These are phyloP conservation scores for Babesia ovata DNA, from an alignment of 169 alveolate species.

Conservation along the genomic window DNA sequence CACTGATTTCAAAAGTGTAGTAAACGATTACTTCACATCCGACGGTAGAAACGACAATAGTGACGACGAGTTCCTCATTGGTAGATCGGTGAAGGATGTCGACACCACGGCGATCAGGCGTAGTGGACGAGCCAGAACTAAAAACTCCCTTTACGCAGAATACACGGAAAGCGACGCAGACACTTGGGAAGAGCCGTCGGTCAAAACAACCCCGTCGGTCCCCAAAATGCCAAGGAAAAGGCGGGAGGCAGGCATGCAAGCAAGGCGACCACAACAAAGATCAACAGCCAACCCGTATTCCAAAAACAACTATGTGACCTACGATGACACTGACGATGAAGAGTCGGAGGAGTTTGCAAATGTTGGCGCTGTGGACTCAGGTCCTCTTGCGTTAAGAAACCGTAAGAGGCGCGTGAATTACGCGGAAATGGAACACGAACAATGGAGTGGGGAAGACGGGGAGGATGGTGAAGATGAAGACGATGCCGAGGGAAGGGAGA, in stretches of 20 bases:
- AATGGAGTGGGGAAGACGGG: slow-evolving; percentile 51
- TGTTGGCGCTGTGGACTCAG: slow-evolving; percentile 27
- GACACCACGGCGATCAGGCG: slow-evolving; percentile 52
- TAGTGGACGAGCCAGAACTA: slow-evolving; percentile 61
- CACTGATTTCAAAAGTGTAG: slow-evolving; percentile 62
- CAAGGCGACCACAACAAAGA: slow-evolving; percentile 18
- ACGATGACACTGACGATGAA: slow-evolving; percentile 50
- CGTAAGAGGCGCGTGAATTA: slow-evolving; percentile 65
- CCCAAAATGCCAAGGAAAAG: slow-evolving; percentile 14
- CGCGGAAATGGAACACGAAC: slow-evolving; percentile 64
- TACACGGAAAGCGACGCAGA: slow-evolving; percentile 70
- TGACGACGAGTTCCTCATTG: slow-evolving; percentile 66
- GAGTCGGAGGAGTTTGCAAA: slow-evolving; percentile 17
- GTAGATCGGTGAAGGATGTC: slow-evolving; percentile 45
- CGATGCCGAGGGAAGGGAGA: slow-evolving; percentile 39
- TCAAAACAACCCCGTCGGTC: background rate
- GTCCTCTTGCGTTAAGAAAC: slow-evolving; percentile 49
- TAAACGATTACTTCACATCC: slow-evolving; percentile 55
- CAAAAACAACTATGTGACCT: slow-evolving; percentile 55
- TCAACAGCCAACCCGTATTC: slow-evolving; percentile 58
- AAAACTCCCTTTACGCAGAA: slow-evolving; percentile 55
- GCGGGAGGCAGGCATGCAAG: slow-evolving; percentile 21
- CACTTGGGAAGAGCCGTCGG: slow-evolving; percentile 56
- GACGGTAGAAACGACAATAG: slow-evolving; percentile 53
- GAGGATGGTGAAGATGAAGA: slow-evolving; percentile 46